phyloP scores from a whole-genome alignment of 148 eudicot species.

The Rhododendron mucronatum region DNA sequence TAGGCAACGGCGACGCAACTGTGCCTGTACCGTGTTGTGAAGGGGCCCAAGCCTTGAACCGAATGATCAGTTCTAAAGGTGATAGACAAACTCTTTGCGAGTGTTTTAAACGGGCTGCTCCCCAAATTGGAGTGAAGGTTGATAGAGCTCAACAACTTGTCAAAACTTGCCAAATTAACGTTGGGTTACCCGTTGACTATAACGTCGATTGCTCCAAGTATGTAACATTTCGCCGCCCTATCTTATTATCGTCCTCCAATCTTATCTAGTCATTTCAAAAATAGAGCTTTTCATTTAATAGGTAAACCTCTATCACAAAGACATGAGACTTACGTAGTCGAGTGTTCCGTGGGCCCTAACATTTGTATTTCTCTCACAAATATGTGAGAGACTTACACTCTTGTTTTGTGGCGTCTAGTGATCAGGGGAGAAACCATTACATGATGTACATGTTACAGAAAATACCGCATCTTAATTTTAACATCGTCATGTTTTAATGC shows the following conservation, averaged over 20 bases:
- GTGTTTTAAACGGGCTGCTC: conserved; percentile 11
- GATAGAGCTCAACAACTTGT: conserved; percentile 12
- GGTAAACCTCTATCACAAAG: too few relatives aligned
- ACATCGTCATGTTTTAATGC: too few relatives aligned
- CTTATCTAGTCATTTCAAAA: neutral
- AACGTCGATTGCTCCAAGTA: conserved; percentile 12
- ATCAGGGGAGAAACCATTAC: too few relatives aligned
- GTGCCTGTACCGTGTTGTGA: conserved; percentile 3
- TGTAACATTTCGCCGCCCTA: neutral
- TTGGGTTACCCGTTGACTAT: neutral
- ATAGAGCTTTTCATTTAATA: too few relatives aligned
- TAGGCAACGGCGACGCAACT: neutral
- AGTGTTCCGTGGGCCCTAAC: neutral
- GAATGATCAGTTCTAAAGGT: neutral
- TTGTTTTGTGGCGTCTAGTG: too few relatives aligned
- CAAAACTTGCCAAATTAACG: conserved; percentile 11
- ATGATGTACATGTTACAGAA: too few relatives aligned
- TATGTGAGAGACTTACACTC: too few relatives aligned
- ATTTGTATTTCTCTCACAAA: neutral
- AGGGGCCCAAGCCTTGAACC: conserved; percentile 2
- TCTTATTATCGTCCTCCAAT: neutral
- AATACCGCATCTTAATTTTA: too few relatives aligned
- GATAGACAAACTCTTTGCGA: neutral
- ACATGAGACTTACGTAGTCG: neutral
- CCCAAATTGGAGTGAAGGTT: neutral